A percentile compares a stretch with the other conserved stretches of the same genome.
Evolutionary conservation across 768 basidiomycete genomes (phyloP).

Genomic region (Mycena vulgaris): DNA sequence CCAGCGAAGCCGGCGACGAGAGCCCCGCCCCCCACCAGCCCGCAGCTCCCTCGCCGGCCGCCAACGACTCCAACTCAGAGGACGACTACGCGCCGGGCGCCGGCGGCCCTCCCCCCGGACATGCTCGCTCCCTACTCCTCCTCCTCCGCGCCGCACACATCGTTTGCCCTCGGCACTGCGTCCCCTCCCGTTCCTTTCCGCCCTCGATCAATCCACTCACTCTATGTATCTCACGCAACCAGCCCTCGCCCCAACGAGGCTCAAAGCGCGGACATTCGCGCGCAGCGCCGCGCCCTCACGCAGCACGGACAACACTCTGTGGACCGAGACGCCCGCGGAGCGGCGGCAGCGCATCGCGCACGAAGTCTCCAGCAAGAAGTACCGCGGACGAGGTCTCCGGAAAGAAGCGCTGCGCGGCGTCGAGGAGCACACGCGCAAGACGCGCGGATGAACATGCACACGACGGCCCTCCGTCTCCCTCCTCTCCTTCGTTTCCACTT

Average conservation of each 20-base stretch:
- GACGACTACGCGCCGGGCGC: conserved; percentile 84
- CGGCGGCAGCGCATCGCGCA: conserved; percentile 93
- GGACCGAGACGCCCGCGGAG: conserved; percentile 98
- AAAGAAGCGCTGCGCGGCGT: conserved; percentile 86
- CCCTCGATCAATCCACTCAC: too few relatives aligned
- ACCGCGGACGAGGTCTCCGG: conserved; percentile 95
- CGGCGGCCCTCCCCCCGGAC: conserved; percentile 84
- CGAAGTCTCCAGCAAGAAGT: conserved; percentile 93
- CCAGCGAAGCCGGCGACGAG: conserved; percentile 25
- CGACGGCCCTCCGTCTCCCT: too few relatives aligned
- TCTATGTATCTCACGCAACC: too few relatives aligned
- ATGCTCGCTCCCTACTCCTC: conserved; percentile 65
- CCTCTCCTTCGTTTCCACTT: too few relatives aligned
- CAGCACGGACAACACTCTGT: conserved; percentile 76
- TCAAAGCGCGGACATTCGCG: conserved; percentile 78
- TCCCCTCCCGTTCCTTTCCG: conserved; percentile 36
- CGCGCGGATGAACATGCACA: conserved; percentile 70
- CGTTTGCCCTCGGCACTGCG: conserved; percentile 86
- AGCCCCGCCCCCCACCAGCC: neutral
- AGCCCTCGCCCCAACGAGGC: conserved; percentile 90
- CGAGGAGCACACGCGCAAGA: conserved; percentile 80
- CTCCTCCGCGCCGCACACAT: conserved; percentile 78
- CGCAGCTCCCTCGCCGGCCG: conserved; percentile 14
- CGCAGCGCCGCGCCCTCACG: conserved; percentile 61
- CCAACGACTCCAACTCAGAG: conserved; percentile 69